Evolutionary conservation across 2,329 filamentous ascomycete genomes (phyloP).

Genomic region (Scopulariopsis brevicaulis): DNA sequence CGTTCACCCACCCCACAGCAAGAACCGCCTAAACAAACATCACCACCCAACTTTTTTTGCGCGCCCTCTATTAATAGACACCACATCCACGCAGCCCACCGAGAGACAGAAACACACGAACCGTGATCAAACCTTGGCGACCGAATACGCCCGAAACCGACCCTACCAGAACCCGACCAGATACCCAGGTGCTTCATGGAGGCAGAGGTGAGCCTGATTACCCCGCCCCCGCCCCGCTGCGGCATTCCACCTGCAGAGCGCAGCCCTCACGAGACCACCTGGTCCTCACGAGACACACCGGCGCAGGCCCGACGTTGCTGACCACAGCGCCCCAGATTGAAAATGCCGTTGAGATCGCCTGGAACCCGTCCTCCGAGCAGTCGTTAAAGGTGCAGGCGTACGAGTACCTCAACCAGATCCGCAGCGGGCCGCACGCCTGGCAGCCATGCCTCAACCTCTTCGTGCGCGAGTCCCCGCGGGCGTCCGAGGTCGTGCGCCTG

Average conservation of each 20-base stretch:
- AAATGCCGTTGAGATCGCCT: slow-evolving; percentile 91
- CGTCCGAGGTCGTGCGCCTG: slow-evolving; percentile 76
- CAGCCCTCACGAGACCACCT: not conserved
- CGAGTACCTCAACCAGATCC: slow-evolving; percentile 67
- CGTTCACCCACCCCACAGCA: slow-evolving; percentile 1
- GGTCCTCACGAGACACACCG: too few species aligned
- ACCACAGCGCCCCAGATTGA: slow-evolving; percentile 52
- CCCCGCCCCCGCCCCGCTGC: not conserved
- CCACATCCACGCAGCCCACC: not conserved
- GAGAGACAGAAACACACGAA: not conserved
- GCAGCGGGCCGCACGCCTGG: slow-evolving; percentile 76
- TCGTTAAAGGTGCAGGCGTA: slow-evolving; percentile 72
- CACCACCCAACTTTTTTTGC: slow-evolving; percentile 4
- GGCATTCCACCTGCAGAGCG: not conserved
- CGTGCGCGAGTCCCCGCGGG: slow-evolving; percentile 55
- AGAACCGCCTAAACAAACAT: slow-evolving; percentile 2
- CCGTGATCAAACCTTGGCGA: not conserved
- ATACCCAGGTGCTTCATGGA: slow-evolving; percentile 4
- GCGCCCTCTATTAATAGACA: not conserved
- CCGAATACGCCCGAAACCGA: not conserved
- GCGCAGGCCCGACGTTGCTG: not conserved
- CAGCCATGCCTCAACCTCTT: slow-evolving; percentile 83
- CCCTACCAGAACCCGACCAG: not conserved
- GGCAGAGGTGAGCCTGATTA: slow-evolving; percentile 3
- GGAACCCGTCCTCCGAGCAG: slow-evolving; percentile 66